Evolutionary conservation across 2,329 filamentous ascomycete species (phyloP), one percentile per base, ranked within the genome.

Genomic region (Claviceps maximensis): DNA sequence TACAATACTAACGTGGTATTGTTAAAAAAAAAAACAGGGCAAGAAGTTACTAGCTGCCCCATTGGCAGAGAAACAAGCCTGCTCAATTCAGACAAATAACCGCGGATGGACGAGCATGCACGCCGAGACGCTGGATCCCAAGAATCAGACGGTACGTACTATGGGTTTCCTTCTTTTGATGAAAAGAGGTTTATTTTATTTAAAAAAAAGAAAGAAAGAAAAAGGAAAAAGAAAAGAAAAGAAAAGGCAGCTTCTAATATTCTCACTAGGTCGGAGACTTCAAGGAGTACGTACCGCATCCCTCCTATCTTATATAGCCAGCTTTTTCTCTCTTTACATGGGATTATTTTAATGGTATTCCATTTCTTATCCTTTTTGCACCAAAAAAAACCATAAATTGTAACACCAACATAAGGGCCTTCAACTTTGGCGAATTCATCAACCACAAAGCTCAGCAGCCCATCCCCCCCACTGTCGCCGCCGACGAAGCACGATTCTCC

Each of bases 51-150:
- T 96, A 69, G 63, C 63, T 29, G 79, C 83, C 13, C 82, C 89
- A 0, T 53, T 74, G 0, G 79, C 83, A 55, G 84, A 89, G 58
- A 96, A 95, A 67, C 71, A 82, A 55, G 71, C 74, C 62, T 95
- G 84, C 63, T 79, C 78, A 12, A 95, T 96, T 57, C 76, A 82
- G 60, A 81, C 82, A 29, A 76, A 93, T 72, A 97, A 97, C 64
- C 80, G 83, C 44, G 93, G 91, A 55, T 98, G 90, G 89, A 80
- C 86, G 1, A 82, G 82, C 17, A 90, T 95, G 86, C 86, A 91
- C 62, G 81, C 82, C 13, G 91, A 98, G 70, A 91, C 85, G 0
- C 72, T 97, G 12, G 91, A 97, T 65, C 89, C 90, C 2, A 81
- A 83, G 59, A 82, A 83, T 53, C 89, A 96, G 67, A 81, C 83